Conservation (phyloP, 768 basidiomycete genomes). For the Omphalotus guepiniiformis region DNA sequence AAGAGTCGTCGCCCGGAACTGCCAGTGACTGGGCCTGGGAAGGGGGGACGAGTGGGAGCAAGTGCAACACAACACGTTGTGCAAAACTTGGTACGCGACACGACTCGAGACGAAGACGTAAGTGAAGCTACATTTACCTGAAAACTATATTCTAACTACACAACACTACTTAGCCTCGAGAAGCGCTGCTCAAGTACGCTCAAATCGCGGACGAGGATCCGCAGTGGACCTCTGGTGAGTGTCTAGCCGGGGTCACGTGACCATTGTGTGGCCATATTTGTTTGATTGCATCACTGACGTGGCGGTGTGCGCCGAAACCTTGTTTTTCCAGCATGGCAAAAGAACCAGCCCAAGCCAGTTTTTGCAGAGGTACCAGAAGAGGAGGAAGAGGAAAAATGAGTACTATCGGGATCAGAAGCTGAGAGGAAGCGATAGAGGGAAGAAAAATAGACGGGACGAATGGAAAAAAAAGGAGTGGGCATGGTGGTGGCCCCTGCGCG, state of each 20-base stretch:
- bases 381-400: constrained; percentile 47
- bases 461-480: constrained; percentile 13
- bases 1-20: constrained; percentile 92
- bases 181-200: constrained; percentile 94
- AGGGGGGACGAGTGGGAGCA: constrained; percentile 91
- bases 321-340: constrained; percentile 68
- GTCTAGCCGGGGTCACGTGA: no score
- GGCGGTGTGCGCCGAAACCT: constrained; percentile 53
- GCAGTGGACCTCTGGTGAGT: constrained; percentile 81
- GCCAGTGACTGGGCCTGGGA: constrained; percentile 90
- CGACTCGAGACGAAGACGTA: constrained; percentile 91
- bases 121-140: constrained; percentile 36
- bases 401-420: constrained; percentile 17
- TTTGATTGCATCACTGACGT: constrained; percentile 57
- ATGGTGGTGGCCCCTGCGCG: constrained; percentile 60
- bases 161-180: constrained; percentile 68
- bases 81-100: constrained; percentile 89
- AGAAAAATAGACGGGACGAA: constrained; percentile 16
- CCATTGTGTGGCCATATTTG: constrained; percentile 24
- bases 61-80: constrained; percentile 97
- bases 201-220: constrained; percentile 71
- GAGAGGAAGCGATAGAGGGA: constrained; percentile 11
- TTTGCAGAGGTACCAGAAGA: constrained; percentile 66
- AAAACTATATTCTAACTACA: constrained; percentile 14
- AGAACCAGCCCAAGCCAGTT: constrained; percentile 83